Evolutionary conservation across 352 stramenopile species (phyloP).

Genomic region (Phytophthora vignae): DNA sequence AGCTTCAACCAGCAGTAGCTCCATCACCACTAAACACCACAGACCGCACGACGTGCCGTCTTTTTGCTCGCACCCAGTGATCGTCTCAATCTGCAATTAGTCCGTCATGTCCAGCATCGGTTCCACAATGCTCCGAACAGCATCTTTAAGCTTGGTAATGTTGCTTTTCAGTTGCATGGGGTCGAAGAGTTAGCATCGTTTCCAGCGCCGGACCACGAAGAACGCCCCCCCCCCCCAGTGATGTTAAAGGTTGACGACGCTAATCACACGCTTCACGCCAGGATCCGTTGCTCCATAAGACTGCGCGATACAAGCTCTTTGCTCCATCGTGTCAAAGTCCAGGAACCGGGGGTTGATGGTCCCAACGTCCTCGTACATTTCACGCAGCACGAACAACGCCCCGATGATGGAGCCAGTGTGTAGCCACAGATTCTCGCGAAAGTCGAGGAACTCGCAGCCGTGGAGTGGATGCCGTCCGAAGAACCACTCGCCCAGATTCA

Average conservation of each 20-base stretch:
- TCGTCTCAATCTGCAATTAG: neutral
- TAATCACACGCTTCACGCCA: neutral
- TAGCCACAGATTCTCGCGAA: conserved; percentile 15
- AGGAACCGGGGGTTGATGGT: conserved; percentile 7
- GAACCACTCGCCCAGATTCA: conserved; percentile 7
- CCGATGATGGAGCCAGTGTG: conserved; percentile 14
- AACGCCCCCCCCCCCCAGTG: conserved; percentile 17
- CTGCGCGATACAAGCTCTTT: neutral
- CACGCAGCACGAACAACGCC: conserved; percentile 3
- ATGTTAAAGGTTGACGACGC: conserved; percentile 9
- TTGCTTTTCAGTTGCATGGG: neutral
- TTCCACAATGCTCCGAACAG: neutral
- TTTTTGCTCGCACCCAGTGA: neutral
- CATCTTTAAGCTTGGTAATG: neutral
- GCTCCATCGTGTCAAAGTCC: conserved; percentile 13
- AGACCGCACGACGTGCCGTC: conserved; percentile 3
- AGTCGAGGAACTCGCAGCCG: conserved; percentile 13
- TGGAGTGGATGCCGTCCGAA: conserved; percentile 2
- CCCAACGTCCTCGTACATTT: conserved; percentile 7
- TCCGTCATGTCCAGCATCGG: conserved; percentile 1
- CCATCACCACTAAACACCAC: conserved; percentile 12
- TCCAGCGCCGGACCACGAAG: neutral
- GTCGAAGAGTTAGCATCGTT: neutral
- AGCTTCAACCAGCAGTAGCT: conserved; percentile 6
- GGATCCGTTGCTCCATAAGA: neutral